These are phyloP conservation scores for Flaveria bidentis DNA, from an alignment of 129 eudicot species.

Conservation along the genomic window DNA sequence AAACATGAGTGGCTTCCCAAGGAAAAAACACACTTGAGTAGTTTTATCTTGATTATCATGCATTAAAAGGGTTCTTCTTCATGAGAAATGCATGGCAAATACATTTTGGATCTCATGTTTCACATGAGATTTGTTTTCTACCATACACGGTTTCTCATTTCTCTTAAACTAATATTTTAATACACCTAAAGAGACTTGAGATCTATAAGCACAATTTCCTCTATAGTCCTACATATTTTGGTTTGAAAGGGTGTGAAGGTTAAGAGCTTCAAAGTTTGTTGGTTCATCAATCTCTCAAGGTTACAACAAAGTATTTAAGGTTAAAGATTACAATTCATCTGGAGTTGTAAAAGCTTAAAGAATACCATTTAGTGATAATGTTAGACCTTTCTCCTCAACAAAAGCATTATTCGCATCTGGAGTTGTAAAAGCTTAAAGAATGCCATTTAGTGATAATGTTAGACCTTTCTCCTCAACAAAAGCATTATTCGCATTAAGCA, in stretches of 20 bases:
- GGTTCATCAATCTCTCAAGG: background rate
- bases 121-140: conserved; percentile 9
- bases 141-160: no score
- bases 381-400: conserved; percentile 3
- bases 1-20: conserved; percentile 48
- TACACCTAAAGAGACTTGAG: background rate
- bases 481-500: background rate
- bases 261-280: background rate
- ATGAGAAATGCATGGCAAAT: conserved; percentile 33
- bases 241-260: no score
- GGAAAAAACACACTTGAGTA: conserved; percentile 63
- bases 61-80: conserved; percentile 29
- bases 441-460: background rate
- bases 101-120: conserved; percentile 16
- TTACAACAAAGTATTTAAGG: background rate
- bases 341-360: background rate
- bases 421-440: background rate
- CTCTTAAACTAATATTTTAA: no score
- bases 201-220: background rate
- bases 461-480: conserved; percentile 9
- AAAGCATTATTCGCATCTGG: conserved; percentile 1
- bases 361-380: background rate
- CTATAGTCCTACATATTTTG: no score
- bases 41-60: conserved; percentile 51
- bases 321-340: background rate